Conservation (phyloP, 305 asterid species). For the Plantago coronopus region DNA sequence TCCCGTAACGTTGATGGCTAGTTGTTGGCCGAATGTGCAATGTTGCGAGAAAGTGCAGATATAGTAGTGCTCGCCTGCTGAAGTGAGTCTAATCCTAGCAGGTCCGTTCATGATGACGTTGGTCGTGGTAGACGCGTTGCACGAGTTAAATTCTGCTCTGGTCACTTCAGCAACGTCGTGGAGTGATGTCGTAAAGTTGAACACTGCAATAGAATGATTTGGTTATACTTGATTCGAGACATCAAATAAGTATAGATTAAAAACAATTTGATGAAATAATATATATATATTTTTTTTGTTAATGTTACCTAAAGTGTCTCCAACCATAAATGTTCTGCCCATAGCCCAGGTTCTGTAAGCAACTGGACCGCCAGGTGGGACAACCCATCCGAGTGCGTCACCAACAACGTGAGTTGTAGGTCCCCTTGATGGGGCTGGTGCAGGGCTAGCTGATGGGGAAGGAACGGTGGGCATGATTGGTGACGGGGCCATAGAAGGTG, state of each 20-base stretch:
- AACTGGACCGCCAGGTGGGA: conserved; percentile 43
- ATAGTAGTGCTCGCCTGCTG: conserved; percentile 56
- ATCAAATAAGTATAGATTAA: not conserved
- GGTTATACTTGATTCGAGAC: not conserved
- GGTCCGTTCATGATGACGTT: conserved; percentile 38
- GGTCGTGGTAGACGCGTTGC: conserved; percentile 34
- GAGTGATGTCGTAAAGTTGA: conserved; percentile 45
- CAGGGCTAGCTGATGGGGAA: conserved; percentile 20
- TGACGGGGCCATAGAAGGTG: conserved; percentile 17
- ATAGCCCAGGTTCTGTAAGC: conserved; percentile 55
- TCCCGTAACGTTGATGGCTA: conserved; percentile 57
- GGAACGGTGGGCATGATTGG: conserved; percentile 21
- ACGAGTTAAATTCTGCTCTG: conserved; percentile 42
- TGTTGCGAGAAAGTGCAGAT: conserved; percentile 50
- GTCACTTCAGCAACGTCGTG: conserved; percentile 49
- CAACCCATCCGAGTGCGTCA: conserved; percentile 47
- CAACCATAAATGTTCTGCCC: conserved; percentile 43
- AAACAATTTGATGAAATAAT: too few species aligned
- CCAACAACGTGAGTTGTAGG: conserved; percentile 45
- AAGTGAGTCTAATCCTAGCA: conserved; percentile 47
- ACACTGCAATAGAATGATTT: conserved; percentile 34
- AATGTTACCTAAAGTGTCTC: conserved; percentile 52
- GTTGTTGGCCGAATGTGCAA: conserved; percentile 51
- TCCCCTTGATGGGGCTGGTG: conserved; percentile 35
- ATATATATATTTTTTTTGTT: not conserved